A percentile compares a stretch with the other conserved stretches of the same genome.
phyloP scores from a whole-genome alignment of 2,329 filamentous ascomycete species.

The Colletotrichum spaethianum region DNA sequence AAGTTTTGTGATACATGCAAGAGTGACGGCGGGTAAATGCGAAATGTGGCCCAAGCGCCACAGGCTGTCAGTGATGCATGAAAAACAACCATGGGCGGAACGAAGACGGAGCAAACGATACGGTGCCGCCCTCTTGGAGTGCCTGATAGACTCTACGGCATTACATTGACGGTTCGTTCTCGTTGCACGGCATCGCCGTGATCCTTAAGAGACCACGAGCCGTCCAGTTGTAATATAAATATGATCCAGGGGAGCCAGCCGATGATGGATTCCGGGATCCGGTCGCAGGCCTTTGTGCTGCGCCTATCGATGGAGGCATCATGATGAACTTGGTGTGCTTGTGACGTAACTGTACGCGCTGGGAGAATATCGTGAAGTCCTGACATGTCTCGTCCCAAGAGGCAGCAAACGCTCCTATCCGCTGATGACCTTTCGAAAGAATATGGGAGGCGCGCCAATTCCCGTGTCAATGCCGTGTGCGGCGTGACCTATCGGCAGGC shows the following conservation, averaged over 20 bases:
- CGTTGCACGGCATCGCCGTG: neutral
- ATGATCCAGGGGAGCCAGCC: neutral
- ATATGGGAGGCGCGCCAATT: neutral
- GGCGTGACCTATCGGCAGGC: constrained; percentile 5
- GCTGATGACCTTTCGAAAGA: neutral
- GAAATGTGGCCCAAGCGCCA: neutral
- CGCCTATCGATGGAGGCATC: neutral
- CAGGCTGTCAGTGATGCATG: constrained; percentile 1
- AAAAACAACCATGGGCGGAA: neutral
- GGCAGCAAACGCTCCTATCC: neutral
- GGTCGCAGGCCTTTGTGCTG: neutral
- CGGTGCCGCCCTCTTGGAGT: neutral
- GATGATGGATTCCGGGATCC: neutral
- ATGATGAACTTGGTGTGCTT: neutral
- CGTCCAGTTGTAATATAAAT: neutral
- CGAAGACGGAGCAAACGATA: neutral
- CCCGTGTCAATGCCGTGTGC: constrained; percentile 25
- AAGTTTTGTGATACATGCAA: neutral
- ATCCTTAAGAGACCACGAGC: no score
- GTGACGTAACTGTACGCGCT: neutral
- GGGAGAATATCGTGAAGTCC: neutral
- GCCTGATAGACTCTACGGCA: neutral
- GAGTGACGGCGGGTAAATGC: neutral
- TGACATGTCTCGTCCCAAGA: neutral
- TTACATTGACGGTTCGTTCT: neutral